Base-by-base conservation (phyloP, 768 basidiomycete species). In the Lactarius hatsudake region DNA sequence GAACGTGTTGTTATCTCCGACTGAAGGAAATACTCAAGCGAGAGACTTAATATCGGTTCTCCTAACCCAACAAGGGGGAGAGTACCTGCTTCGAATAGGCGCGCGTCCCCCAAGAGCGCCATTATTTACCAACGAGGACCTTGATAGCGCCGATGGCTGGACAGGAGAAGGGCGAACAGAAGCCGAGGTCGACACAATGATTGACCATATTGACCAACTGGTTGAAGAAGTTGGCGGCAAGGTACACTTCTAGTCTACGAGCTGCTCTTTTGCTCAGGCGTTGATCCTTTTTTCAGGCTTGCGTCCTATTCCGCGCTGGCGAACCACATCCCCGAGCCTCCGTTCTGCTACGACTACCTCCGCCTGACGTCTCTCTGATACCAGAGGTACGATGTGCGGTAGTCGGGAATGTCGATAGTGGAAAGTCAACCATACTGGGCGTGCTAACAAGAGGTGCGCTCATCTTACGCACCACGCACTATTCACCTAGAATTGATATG, bases 311-410 rank as follows among this genome's bases (percentile, higher is more conserved):
- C 66, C 81, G 85, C 59, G 71, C 73, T 54, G 76, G 76, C 63
- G 77, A 77, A 9, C 78, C 75, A 5, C 83, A 84, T 74, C 83
- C 87, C 40, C 82, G 90, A 65, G 79, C 81, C 30, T 81, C 85
- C 13, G 75, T 91, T 20, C 78, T 94, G 32, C 76, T 94, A 64
- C 85, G 93, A 67, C 76, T 94, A 66, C 93, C 91, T 65, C 89
- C 92, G 48, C 85, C 85, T 5, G 88, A 82, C 72, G 87, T 93
- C 2, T 86, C 90, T 26, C 77, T 86, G 45, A 91, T 88, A n/a
- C 89, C 92, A 8, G 96, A 99, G 78, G 94, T 97, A 1, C 86
- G 97, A 38, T 94, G 95, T 72, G 96, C 96, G 0, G 95, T 97
- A 2, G 93, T 98, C 6, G 97, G 97, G 4, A 98, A 97, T 74